Evolutionary conservation across 805 yeast species (phyloP).

Genomic region (Barnettozyma siamensis): DNA sequence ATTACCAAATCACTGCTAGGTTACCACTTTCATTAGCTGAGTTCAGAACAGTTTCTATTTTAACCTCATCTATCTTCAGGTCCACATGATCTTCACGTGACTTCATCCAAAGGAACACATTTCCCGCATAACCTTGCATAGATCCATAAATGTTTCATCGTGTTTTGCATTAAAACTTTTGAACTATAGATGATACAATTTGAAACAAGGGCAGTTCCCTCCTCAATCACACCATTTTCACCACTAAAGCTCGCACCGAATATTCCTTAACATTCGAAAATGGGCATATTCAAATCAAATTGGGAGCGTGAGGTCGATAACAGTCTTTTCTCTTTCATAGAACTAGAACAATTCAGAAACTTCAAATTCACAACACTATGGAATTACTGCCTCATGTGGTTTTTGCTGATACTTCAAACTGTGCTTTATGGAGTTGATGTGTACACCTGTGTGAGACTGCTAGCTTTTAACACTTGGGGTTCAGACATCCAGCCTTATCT

Average conservation of each 20-base stretch:
- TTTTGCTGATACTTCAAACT: constrained; percentile 37
- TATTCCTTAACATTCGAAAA: constrained; percentile 10
- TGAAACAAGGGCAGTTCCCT: background rate
- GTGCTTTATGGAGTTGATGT: constrained; percentile 63
- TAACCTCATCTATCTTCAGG: too few species aligned
- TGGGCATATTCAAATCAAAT: constrained; percentile 25
- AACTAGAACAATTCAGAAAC: constrained; percentile 42
- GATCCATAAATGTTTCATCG: too few species aligned
- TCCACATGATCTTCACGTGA: too few species aligned
- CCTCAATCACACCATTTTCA: background rate
- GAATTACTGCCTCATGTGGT: constrained; percentile 36
- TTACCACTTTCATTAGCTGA: too few species aligned
- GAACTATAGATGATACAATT: too few species aligned
- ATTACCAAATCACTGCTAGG: too few species aligned
- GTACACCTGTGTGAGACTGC: constrained; percentile 68
- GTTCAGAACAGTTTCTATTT: too few species aligned
- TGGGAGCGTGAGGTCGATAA: constrained; percentile 32
- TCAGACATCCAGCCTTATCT: constrained; percentile 44
- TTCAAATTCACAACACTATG: constrained; percentile 37
- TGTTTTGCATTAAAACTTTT: too few species aligned
- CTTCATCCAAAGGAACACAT: too few species aligned
- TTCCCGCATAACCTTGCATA: too few species aligned
- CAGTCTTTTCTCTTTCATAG: constrained; percentile 43
- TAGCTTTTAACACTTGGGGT: constrained; percentile 70
- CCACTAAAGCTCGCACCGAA: too few species aligned